Conservation (phyloP, 2,329 filamentous ascomycete genomes). For the Aureobasidium subglaciale region DNA sequence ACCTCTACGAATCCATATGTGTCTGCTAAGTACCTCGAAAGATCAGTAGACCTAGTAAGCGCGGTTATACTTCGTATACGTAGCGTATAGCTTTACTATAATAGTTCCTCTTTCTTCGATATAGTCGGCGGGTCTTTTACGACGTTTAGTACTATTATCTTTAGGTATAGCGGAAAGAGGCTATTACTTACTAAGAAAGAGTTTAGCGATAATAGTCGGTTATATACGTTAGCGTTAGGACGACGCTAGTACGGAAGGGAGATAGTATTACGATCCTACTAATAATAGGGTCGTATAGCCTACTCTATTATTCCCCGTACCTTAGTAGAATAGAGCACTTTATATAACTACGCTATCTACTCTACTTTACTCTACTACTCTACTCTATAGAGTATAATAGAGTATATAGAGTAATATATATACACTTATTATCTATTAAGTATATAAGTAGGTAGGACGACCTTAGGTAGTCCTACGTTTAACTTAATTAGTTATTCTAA, state of each 20-base stretch:
- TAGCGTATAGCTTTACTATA: not conserved
- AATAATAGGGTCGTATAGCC: not conserved
- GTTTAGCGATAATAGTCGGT: not conserved
- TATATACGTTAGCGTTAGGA: not conserved
- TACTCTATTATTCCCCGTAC: not conserved
- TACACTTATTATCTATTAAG: too few species aligned
- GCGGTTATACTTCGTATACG: not conserved
- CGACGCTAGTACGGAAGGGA: not conserved
- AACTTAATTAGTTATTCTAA: too few species aligned
- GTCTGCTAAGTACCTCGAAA: too few species aligned
- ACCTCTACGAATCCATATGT: too few species aligned
- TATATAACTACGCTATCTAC: not conserved
- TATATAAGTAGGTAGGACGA: too few species aligned
- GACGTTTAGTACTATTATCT: not conserved
- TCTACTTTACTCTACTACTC: not conserved
- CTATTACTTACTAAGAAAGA: not conserved
- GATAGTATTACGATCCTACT: slow-evolving; percentile 4
- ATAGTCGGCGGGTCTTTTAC: not conserved
- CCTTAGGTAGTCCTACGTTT: too few species aligned
- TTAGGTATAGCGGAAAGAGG: not conserved
- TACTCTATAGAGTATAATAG: not conserved
- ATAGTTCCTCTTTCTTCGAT: not conserved
- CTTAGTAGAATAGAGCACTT: not conserved
- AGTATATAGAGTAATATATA: too few species aligned
- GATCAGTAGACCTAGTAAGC: not conserved